Conservation (phyloP, 768 basidiomycete genomes). For the Tulasnella sp. region DNA sequence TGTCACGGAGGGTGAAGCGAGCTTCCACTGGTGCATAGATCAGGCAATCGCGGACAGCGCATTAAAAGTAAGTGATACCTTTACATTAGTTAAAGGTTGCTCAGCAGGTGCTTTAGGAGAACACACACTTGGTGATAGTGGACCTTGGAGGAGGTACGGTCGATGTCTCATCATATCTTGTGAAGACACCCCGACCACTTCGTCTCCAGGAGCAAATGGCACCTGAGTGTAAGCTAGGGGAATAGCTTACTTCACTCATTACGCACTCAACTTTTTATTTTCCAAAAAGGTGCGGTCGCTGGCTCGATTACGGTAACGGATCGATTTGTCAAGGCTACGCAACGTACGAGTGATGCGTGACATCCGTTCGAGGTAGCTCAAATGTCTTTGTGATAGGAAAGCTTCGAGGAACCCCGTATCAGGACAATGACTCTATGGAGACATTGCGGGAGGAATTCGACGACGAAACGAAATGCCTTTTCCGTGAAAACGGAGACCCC, state of each 20-base stretch:
- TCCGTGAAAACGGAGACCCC: neutral
- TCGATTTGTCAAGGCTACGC: slow-evolving; percentile 23
- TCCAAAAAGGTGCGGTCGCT: slow-evolving; percentile 39
- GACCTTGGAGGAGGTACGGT: slow-evolving; percentile 41
- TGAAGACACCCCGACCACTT: slow-evolving; percentile 54
- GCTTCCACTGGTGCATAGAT: slow-evolving; percentile 37
- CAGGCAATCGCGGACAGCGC: slow-evolving; percentile 25
- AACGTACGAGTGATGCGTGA: neutral
- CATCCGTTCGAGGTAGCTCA: neutral
- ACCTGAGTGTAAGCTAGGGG: slow-evolving; percentile 43
- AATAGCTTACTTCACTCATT: slow-evolving; percentile 31
- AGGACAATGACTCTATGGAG: neutral
- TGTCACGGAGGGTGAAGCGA: slow-evolving; percentile 44
- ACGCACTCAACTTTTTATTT: slow-evolving; percentile 16
- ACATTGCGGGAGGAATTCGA: neutral
- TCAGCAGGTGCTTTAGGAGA: neutral
- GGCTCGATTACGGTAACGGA: slow-evolving; percentile 37
- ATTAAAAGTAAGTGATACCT: slow-evolving; percentile 21
- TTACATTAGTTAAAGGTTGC: neutral
- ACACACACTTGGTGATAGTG: slow-evolving; percentile 29
- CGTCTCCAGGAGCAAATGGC: slow-evolving; percentile 67
- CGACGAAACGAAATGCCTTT: neutral
- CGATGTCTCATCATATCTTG: slow-evolving; percentile 47
- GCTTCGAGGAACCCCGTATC: neutral
- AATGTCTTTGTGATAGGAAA: neutral